Conservation (phyloP, 768 basidiomycete species). For the Rhodosporidiobolus odoratus region DNA sequence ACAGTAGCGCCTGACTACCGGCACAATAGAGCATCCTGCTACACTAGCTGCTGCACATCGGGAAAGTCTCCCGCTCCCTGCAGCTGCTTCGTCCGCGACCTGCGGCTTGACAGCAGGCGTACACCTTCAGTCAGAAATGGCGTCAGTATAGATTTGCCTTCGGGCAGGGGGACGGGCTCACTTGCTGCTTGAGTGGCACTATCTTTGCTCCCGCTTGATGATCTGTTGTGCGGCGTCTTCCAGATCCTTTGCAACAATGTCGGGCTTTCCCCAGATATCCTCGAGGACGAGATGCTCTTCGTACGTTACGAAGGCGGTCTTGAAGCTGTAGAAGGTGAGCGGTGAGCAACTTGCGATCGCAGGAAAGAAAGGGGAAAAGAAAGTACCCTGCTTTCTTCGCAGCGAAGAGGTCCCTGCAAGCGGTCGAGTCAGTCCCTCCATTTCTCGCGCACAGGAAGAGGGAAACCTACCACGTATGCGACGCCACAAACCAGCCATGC, state of each 20-base stretch:
- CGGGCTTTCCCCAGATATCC: slow-evolving; percentile 16
- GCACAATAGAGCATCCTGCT: too few species aligned
- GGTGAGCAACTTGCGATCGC: background rate
- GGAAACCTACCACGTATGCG: slow-evolving; percentile 20
- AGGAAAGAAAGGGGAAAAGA: background rate
- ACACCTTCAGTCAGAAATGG: too few species aligned
- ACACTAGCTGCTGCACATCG: too few species aligned
- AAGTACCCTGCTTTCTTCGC: slow-evolving; percentile 32
- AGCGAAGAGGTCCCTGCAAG: slow-evolving; percentile 22
- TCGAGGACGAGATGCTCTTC: slow-evolving; percentile 19
- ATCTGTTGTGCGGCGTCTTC: slow-evolving; percentile 24
- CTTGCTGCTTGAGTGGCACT: too few species aligned
- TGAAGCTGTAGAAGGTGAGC: slow-evolving; percentile 9
- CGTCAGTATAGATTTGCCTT: too few species aligned
- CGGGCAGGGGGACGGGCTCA: too few species aligned
- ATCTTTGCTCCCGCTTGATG: background rate
- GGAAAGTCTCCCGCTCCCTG: too few species aligned
- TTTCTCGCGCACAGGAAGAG: background rate
- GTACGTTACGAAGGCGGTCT: slow-evolving; percentile 30
- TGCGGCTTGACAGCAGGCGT: too few species aligned
- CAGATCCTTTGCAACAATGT: slow-evolving; percentile 25
- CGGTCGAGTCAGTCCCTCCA: too few species aligned
- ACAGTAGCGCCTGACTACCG: too few species aligned
- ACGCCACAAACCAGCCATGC: slow-evolving; percentile 28
- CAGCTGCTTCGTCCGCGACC: too few species aligned